These are phyloP conservation scores for Nicotiana undulata DNA, from an alignment of 257 asterid species.

Conservation along the genomic window DNA sequence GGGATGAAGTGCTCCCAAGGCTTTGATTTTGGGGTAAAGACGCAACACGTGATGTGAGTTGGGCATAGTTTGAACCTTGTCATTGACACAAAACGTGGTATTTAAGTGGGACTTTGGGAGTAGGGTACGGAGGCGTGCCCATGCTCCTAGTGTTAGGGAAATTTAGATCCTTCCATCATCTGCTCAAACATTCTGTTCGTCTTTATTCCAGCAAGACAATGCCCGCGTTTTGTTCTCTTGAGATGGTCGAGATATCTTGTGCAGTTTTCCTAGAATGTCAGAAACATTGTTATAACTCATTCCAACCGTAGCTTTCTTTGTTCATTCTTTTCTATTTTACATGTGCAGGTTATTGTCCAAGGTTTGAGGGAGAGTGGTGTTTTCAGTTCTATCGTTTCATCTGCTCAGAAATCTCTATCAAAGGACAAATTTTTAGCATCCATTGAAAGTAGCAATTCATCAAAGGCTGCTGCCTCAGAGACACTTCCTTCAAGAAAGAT, in stretches of 20 bases:
- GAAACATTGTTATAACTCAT: background rate
- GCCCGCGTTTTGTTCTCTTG: background rate
- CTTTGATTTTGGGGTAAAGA: background rate
- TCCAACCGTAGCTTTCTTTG: background rate
- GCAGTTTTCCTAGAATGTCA: background rate
- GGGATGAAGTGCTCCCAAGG: background rate
- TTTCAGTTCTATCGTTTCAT: constrained; percentile 53
- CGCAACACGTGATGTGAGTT: background rate
- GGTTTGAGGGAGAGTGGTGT: constrained; percentile 81
- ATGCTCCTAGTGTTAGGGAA: background rate
- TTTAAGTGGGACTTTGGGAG: background rate
- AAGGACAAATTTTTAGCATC: constrained; percentile 69
- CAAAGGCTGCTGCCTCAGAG: constrained; percentile 37
- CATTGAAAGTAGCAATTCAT: constrained; percentile 49
- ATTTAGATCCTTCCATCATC: background rate
- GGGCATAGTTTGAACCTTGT: background rate
- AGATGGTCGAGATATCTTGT: background rate
- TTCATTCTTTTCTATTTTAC: background rate
- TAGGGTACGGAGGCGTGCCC: background rate
- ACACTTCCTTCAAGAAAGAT: constrained; percentile 61
- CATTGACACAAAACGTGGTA: background rate
- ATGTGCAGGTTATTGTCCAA: constrained; percentile 71
- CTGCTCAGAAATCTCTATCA: constrained; percentile 45
- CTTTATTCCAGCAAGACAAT: background rate
- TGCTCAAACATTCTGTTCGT: background rate